phyloP scores from a whole-genome alignment of 2,329 filamentous ascomycete species.

The Bimuria novae-zelandiae region DNA sequence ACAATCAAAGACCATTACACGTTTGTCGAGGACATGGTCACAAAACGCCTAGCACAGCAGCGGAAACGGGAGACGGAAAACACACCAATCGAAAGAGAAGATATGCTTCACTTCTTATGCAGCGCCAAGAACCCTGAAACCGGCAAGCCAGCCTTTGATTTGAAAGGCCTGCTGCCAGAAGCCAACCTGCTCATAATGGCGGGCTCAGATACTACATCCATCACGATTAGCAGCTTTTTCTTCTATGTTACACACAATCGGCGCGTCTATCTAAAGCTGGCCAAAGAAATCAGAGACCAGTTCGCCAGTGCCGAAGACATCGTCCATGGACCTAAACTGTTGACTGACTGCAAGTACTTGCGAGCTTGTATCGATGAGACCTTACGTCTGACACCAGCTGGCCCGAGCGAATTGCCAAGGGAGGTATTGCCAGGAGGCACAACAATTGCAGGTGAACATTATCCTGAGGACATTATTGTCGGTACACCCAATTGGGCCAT shows the following conservation, averaged over 20 bases:
- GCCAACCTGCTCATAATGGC: conserved; percentile 20
- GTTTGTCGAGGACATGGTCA: conserved; percentile 12
- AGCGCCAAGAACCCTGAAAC: conserved; percentile 48
- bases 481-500: conserved; percentile 22
- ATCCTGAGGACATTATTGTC: conserved; percentile 22
- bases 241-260: conserved; percentile 19
- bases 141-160: conserved; percentile 33
- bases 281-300: conserved; percentile 16
- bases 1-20: conserved; percentile 11
- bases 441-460: conserved; percentile 11
- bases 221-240: conserved; percentile 12
- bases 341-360: conserved; percentile 16
- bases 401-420: conserved; percentile 11
- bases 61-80: conserved; percentile 7
- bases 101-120: conserved; percentile 49
- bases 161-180: conserved; percentile 42
- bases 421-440: conserved; percentile 16
- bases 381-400: conserved; percentile 13
- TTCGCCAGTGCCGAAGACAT: conserved; percentile 18
- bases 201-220: conserved; percentile 20
- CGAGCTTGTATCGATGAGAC: conserved; percentile 19
- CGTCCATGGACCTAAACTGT: conserved; percentile 5
- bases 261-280: conserved; percentile 14
- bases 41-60: conserved; percentile 2
- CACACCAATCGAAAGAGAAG: conserved; percentile 20